These are phyloP conservation scores for Gossypium thurberi DNA, from an alignment of 345 rosid genomes.

Conservation along the genomic window DNA sequence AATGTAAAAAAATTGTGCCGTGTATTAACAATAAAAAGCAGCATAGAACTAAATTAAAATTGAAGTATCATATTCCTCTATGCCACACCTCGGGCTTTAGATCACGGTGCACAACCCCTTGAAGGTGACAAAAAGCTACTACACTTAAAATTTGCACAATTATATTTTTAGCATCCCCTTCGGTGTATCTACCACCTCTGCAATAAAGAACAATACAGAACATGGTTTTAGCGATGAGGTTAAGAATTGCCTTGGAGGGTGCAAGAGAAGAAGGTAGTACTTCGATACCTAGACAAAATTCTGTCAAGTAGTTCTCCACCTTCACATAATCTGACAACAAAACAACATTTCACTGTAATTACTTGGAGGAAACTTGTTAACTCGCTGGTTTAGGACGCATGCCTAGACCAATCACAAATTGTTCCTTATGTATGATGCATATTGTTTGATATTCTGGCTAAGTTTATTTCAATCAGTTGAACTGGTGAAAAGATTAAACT, in stretches of 20 bases:
- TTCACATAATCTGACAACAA: conserved; percentile 71
- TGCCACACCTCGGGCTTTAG: conserved; percentile 81
- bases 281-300: conserved; percentile 70
- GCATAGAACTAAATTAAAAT: neutral
- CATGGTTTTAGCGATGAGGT: neutral
- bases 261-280: neutral
- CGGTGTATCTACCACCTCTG: conserved; percentile 94
- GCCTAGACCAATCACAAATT: neutral
- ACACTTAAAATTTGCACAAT: conserved; percentile 72
- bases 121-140: conserved; percentile 89
- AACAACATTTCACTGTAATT: conserved; percentile 4
- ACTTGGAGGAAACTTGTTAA: neutral
- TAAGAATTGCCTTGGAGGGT: neutral
- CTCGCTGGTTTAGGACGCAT: neutral
- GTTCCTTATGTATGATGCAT: neutral
- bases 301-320: conserved; percentile 95
- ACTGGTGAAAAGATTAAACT: neutral
- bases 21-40: neutral
- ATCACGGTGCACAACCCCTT: conserved; percentile 98
- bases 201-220: conserved; percentile 12
- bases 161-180: conserved; percentile 79
- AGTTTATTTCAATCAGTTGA: neutral
- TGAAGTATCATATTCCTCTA: conserved; percentile 3
- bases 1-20: neutral
- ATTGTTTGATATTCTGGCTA: neutral